These are phyloP conservation scores for Blastobotrys serpentis DNA, from an alignment of 1,139 yeast species.

Conservation along the genomic window DNA sequence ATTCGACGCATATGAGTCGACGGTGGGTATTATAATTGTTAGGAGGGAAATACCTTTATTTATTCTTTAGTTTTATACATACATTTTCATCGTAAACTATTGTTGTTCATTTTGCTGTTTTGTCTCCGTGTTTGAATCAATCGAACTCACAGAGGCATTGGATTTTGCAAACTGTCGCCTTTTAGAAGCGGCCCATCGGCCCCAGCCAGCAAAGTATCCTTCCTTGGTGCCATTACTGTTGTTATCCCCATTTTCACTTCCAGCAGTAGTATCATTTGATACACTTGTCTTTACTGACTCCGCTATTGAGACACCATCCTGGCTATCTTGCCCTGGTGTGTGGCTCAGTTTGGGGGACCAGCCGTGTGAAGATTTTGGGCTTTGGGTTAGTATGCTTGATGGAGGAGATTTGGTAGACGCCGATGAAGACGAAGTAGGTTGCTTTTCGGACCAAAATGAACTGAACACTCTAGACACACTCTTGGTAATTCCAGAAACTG, in stretches of 20 bases:
- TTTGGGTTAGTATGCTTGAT: background rate
- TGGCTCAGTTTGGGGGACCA: constrained; percentile 1
- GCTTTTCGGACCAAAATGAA: constrained; percentile 31
- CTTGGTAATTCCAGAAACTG: constrained; percentile 31
- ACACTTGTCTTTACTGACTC: constrained; percentile 16
- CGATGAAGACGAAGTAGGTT: background rate
- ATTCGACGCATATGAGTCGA: constrained; percentile 24
- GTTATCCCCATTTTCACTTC: constrained; percentile 9
- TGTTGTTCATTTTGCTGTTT: background rate
- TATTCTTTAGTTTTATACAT: constrained; percentile 5
- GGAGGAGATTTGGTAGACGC: constrained; percentile 4
- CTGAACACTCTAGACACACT: constrained; percentile 33
- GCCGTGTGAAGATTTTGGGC: constrained; percentile 1
- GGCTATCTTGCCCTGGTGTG: constrained; percentile 13
- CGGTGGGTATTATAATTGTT: constrained; percentile 23
- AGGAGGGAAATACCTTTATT: constrained; percentile 5
- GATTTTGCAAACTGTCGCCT: constrained; percentile 21
- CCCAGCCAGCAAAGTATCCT: constrained; percentile 30
- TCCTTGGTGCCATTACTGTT: constrained; percentile 10
- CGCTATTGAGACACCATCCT: constrained; percentile 19
- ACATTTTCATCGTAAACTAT: too few relatives aligned
- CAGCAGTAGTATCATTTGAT: constrained; percentile 2
- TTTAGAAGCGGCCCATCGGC: constrained; percentile 33
- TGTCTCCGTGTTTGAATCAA: background rate
- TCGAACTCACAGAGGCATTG: constrained; percentile 3